Percentiles rank a stretch among this genome's conserved stretches.
phyloP scores from a whole-genome alignment of 2,329 filamentous ascomycete species.

The Monilinia fructigena region DNA sequence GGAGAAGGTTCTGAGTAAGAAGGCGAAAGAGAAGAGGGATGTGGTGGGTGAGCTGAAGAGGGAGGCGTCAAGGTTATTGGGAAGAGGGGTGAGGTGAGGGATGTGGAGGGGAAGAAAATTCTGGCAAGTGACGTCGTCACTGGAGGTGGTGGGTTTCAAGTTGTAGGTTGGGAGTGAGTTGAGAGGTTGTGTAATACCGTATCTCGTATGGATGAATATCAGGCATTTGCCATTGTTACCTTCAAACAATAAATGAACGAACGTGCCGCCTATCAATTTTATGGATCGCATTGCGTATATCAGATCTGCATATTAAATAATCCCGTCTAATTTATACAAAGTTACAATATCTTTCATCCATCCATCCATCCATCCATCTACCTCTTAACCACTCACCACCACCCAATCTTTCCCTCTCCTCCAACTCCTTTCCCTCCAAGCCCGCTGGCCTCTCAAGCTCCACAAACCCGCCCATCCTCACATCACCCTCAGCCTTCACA shows the following conservation, averaged over 20 bases:
- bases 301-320: background rate
- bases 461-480: conserved; percentile 44
- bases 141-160: conserved; percentile 60
- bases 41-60: conserved; percentile 62
- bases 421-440: conserved; percentile 37
- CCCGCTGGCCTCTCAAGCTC: conserved; percentile 48
- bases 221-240: conserved; percentile 7
- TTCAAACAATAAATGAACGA: background rate
- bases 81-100: conserved; percentile 79
- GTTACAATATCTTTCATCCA: too few species aligned
- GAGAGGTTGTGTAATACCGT: background rate
- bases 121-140: conserved; percentile 51
- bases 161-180: conserved; percentile 45
- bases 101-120: conserved; percentile 79
- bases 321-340: background rate
- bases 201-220: conserved; percentile 3
- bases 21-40: conserved; percentile 54
- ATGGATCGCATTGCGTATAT: background rate
- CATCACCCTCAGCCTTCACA: conserved; percentile 38
- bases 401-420: conserved; percentile 24
- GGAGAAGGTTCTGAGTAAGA: conserved; percentile 55
- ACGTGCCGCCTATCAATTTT: background rate
- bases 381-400: background rate
- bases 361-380: background rate
- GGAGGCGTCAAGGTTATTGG: conserved; percentile 91